A percentile compares a stretch with the other conserved stretches of the same genome.
These are phyloP conservation scores for Suillus brevipes DNA, from an alignment of 768 basidiomycete species.

Conservation along the genomic window DNA sequence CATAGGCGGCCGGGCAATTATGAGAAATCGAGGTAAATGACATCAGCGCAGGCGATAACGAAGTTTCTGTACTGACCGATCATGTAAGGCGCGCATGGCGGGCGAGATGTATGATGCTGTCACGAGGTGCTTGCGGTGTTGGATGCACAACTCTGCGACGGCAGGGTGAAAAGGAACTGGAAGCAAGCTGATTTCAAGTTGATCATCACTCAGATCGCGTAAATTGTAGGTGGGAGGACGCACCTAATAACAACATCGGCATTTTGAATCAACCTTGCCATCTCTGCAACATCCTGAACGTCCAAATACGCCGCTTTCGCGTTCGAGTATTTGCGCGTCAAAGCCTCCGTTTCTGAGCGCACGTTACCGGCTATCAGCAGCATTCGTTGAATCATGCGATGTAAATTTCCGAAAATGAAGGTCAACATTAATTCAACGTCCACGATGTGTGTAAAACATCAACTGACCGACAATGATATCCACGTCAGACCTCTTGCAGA, in stretches of 20 bases:
- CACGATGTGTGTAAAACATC: conserved; percentile 10
- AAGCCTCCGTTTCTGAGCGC: conserved; percentile 50
- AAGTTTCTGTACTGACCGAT: conserved; percentile 44
- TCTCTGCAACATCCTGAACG: conserved; percentile 46
- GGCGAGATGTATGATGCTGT: conserved; percentile 90
- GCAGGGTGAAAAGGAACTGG: conserved; percentile 72
- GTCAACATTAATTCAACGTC: conserved; percentile 17
- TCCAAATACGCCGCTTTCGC: conserved; percentile 61
- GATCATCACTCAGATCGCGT: background rate
- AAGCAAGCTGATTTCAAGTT: conserved; percentile 56
- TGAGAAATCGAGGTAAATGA: background rate
- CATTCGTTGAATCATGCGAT: conserved; percentile 8
- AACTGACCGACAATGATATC: conserved; percentile 76
- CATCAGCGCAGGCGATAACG: background rate
- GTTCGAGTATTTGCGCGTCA: conserved; percentile 46
- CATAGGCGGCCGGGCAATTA: background rate
- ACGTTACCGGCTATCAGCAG: conserved; percentile 68
- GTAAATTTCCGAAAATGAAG: conserved; percentile 10
- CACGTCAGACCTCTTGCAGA: conserved; percentile 62
- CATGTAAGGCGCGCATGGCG: conserved; percentile 67
- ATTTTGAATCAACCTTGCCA: conserved; percentile 53
- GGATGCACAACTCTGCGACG: conserved; percentile 74
- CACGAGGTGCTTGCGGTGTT: conserved; percentile 70
- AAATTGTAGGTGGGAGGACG: background rate
- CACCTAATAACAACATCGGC: conserved; percentile 87